phyloP scores from a whole-genome alignment of 129 eudicot species.

The Flaveria sonorensis region DNA sequence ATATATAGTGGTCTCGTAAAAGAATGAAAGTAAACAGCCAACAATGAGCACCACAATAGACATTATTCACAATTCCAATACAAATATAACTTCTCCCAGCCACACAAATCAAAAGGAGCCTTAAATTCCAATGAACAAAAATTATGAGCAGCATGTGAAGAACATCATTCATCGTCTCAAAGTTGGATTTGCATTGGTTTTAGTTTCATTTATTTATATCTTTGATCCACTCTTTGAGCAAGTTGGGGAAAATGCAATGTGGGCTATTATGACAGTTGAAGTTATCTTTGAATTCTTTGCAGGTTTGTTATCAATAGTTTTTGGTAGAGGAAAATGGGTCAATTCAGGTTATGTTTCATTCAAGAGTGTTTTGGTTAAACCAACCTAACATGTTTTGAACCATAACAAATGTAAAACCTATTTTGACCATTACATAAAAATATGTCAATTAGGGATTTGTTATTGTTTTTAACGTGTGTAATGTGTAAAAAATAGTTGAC shows the following conservation, averaged over 20 bases:
- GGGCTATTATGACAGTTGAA: conserved; percentile 79
- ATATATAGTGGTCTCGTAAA: neutral
- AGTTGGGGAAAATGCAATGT: conserved; percentile 72
- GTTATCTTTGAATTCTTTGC: conserved; percentile 66
- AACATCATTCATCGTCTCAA: conserved; percentile 51
- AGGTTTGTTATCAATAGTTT: conserved; percentile 39
- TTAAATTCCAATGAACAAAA: conserved; percentile 12
- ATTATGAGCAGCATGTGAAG: conserved; percentile 7
- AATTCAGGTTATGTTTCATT: neutral
- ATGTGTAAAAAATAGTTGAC: neutral
- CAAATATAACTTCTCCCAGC: conserved; percentile 23
- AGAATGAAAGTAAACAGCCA: conserved; percentile 13
- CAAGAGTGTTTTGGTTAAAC: no score
- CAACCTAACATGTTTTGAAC: no score
- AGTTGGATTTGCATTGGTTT: conserved; percentile 60
- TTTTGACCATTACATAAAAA: no score
- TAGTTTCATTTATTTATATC: conserved; percentile 58
- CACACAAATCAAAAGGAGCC: conserved; percentile 27
- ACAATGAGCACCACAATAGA: conserved; percentile 39
- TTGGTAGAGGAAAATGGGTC: neutral
- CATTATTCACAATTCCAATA: conserved; percentile 19
- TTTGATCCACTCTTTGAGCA: conserved; percentile 55
- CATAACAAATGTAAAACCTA: no score
- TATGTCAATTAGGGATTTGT: no score
- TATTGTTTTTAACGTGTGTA: no score